Evolutionary conservation across 495 filamentous ascomycete genomes (phyloP), one percentile per base, ranked within the genome.

Genomic region (Aspergillus incahuasiensis): DNA sequence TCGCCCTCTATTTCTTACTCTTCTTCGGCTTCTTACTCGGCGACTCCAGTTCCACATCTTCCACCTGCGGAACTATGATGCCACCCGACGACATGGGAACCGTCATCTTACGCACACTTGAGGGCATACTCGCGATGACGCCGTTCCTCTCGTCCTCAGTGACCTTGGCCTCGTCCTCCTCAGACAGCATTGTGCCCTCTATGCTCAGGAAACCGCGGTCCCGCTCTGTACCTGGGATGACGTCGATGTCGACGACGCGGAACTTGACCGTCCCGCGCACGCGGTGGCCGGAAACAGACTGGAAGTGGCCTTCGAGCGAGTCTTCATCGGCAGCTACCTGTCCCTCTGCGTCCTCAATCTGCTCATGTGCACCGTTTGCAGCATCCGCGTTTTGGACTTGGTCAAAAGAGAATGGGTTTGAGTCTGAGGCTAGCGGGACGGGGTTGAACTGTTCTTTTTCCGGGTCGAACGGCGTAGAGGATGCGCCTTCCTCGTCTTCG

Each of bases 121-220:
- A 46, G 8, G 66, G 34, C 11, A 35, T 11, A 35, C 6, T 11
- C 32, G 52, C 46, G 8, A 61, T 21, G 4, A 62, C 44, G 0
- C 74, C 73, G 53, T 66, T 60, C 12, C 61, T 57, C 59, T 80
- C 78, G 18, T 73, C 61, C 48, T 71, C 63, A 5, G 70, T 22
- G 6, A 81, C 56, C 40, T 61, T 57, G 9, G 59, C 60, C 55
- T 81, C 79, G 41, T 80, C 78, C 22, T 76, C 75, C 3, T 66
- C 64, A 4, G 60, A 58, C 32, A 89, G 70, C 74, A 90, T 79
- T 19, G 84, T 88, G 5, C 86, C 87, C 62, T 87, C 83, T 49
- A 91, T 85, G 55, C 79, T 84, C 59, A 89, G 58, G 63, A 88
- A 85, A 0, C 83, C 79, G 51, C 72, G 74, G 54, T 86, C 81